Evolutionary conservation across 2,329 filamentous ascomycete genomes (phyloP).

Genomic region (Penicillium brasilianum): DNA sequence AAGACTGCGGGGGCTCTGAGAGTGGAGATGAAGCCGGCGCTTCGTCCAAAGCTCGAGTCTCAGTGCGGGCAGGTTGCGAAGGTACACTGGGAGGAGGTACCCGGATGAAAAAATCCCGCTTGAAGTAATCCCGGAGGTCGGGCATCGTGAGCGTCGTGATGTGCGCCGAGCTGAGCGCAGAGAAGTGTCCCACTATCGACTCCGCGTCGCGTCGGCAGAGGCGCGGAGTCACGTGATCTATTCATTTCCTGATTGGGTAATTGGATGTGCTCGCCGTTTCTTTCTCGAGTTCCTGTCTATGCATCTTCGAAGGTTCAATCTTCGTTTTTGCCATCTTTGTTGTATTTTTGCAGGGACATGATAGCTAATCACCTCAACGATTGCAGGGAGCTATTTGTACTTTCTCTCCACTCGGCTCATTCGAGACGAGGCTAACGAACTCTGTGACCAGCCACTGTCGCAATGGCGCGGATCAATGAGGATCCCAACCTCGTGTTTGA

Average conservation of each 20-base stretch:
- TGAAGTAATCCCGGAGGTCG: constrained; percentile 56
- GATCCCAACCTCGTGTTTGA: constrained; percentile 9
- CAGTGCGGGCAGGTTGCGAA: not conserved
- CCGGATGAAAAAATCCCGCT: constrained; percentile 57
- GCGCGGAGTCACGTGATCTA: constrained; percentile 26
- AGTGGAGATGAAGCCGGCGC: constrained; percentile 22
- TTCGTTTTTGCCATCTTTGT: not conserved
- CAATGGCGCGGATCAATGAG: constrained; percentile 3
- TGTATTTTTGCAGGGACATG: not conserved
- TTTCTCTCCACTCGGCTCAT: not conserved
- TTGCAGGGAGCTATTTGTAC: not conserved
- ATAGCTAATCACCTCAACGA: not conserved
- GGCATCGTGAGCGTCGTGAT: constrained; percentile 30
- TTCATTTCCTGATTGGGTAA: constrained; percentile 6
- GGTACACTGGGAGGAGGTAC: constrained; percentile 27
- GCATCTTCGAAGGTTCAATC: not conserved
- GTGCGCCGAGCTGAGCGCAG: not conserved
- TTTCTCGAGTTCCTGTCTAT: not conserved
- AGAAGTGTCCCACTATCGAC: not conserved
- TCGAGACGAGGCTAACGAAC: constrained; percentile 3
- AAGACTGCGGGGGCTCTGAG: constrained; percentile 33
- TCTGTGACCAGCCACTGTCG: constrained; percentile 2
- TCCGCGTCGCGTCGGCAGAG: constrained; percentile 21
- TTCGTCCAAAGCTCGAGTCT: not conserved
- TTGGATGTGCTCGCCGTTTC: not conserved